Conservation (phyloP, 2,329 filamentous ascomycete species). For the Fusarium sp. region DNA sequence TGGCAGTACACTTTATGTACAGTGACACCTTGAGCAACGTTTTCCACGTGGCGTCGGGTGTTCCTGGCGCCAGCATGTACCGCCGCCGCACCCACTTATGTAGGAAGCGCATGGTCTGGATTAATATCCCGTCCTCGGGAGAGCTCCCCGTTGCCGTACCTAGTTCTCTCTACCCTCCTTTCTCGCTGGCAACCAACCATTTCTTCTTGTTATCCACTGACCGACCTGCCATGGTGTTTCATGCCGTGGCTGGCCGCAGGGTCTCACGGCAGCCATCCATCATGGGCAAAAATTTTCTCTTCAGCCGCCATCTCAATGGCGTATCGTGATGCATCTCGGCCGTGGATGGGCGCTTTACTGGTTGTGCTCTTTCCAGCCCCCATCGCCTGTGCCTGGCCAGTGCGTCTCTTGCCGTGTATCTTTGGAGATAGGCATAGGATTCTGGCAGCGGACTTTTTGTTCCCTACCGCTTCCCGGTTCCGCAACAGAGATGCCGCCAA, state of each 20-base stretch:
- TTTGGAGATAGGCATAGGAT: not conserved
- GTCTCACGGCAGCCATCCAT: not conserved
- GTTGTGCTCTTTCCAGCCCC: not conserved
- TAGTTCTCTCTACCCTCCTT: constrained; percentile 8
- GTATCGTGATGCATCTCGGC: constrained; percentile 13
- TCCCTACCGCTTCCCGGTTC: not conserved
- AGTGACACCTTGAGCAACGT: constrained; percentile 31
- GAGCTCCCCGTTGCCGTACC: constrained; percentile 27
- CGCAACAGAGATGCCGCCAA: not conserved
- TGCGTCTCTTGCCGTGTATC: not conserved
- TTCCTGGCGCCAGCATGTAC: constrained; percentile 29
- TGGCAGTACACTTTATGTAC: constrained; percentile 24
- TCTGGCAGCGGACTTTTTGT: not conserved
- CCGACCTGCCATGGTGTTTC: not conserved
- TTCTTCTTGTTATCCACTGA: not conserved
- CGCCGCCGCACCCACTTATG: constrained; percentile 32
- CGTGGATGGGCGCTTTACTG: constrained; percentile 15
- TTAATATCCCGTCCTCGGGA: constrained; percentile 30
- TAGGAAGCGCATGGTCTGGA: constrained; percentile 24
- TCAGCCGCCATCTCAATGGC: not conserved
- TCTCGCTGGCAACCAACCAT: not conserved
- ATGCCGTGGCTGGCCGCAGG: not conserved
- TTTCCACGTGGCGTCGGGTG: constrained; percentile 39
- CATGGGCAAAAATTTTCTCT: not conserved
- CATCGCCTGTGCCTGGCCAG: not conserved